Evolutionary conservation across 306 rosid genomes (phyloP).

Genomic region (Luffa acutangula): DNA sequence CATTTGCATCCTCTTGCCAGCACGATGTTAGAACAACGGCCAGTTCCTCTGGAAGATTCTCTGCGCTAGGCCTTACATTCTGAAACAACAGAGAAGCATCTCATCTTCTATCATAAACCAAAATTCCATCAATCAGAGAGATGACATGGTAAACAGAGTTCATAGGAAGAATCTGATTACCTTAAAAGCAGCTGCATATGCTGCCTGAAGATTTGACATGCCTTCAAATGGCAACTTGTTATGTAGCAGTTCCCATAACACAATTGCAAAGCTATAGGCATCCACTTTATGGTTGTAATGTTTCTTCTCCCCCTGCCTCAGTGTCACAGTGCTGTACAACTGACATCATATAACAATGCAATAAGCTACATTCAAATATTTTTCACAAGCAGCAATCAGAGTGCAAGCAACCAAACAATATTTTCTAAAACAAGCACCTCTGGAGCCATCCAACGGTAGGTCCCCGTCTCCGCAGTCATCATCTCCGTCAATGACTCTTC

Average conservation of each 20-base stretch:
- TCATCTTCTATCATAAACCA: not conserved
- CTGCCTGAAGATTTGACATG: slow-evolving; percentile 98
- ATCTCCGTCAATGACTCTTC: slow-evolving; percentile 91
- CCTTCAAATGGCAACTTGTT: slow-evolving; percentile 95
- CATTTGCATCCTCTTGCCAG: slow-evolving; percentile 92
- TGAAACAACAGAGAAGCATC: slow-evolving; percentile 26
- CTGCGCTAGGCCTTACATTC: slow-evolving; percentile 93
- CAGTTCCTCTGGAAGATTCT: slow-evolving; percentile 67
- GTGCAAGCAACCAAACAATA: slow-evolving; percentile 6
- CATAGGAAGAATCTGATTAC: slow-evolving; percentile 22
- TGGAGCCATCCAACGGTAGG: slow-evolving; percentile 98
- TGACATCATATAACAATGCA: slow-evolving; percentile 27
- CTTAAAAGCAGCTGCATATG: slow-evolving; percentile 93
- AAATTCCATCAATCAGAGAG: not conserved
- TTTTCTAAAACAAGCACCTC: slow-evolving; percentile 42
- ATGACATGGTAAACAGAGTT: not conserved
- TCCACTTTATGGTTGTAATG: slow-evolving; percentile 96
- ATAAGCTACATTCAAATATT: not conserved
- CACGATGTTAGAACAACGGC: slow-evolving; percentile 65
- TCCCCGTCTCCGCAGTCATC: slow-evolving; percentile 98
- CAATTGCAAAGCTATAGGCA: slow-evolving; percentile 89
- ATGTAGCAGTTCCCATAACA: slow-evolving; percentile 91
- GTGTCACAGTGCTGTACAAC: slow-evolving; percentile 90
- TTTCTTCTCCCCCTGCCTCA: slow-evolving; percentile 94
- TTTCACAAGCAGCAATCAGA: not conserved